Evolutionary conservation across 495 filamentous ascomycete species (phyloP).

Genomic region (Alectoria sarmentosa): DNA sequence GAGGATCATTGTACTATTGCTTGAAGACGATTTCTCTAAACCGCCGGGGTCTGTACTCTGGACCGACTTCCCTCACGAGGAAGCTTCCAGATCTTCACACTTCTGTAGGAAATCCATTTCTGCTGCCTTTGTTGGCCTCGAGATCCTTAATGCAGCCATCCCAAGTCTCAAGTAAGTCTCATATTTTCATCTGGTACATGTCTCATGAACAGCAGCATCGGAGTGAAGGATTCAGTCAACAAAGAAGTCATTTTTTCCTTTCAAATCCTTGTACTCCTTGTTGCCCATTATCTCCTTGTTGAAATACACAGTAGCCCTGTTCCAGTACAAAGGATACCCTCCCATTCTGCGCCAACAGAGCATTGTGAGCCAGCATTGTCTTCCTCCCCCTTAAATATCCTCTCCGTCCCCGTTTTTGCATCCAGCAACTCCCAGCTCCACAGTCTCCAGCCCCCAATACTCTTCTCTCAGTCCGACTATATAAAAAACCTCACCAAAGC

Average conservation of each 20-base stretch:
- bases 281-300: not conserved
- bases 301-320: not conserved
- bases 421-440: not conserved
- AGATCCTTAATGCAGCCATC: not conserved
- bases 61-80: not conserved
- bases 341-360: not conserved
- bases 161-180: not conserved
- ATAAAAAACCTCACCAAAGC: not conserved
- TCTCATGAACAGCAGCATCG: not conserved
- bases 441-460: not conserved
- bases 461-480: not conserved
- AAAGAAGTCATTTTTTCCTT: not conserved
- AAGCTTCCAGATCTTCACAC: not conserved
- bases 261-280: not conserved
- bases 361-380: slow-evolving; percentile 1
- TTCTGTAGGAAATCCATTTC: not conserved
- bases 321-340: not conserved
- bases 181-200: not conserved
- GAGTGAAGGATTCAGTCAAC: not conserved
- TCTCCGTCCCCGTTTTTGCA: not conserved
- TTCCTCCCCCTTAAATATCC: not conserved
- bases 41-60: not conserved
- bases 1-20: not conserved
- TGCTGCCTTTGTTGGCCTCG: not conserved
- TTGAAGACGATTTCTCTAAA: not conserved